Conservation (phyloP, 768 basidiomycete species). For the Rhizopogon roseolus region DNA sequence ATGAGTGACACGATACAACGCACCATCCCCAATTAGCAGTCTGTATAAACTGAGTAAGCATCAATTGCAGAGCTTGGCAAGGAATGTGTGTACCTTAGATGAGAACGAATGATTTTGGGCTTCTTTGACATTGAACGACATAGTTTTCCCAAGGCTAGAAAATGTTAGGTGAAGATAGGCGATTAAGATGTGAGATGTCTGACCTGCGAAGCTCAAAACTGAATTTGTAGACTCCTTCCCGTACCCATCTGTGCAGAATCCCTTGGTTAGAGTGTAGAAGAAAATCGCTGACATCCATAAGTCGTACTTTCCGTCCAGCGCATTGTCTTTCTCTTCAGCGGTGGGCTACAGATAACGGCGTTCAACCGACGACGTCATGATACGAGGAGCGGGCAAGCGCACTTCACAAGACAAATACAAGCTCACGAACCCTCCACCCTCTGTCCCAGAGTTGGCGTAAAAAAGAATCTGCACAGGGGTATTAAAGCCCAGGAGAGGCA, state of each 20-base stretch:
- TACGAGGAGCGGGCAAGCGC: slow-evolving; percentile 14
- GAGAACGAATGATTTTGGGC: slow-evolving; percentile 82
- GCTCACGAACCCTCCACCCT: slow-evolving; percentile 61
- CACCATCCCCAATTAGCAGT: slow-evolving; percentile 91
- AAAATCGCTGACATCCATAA: not conserved
- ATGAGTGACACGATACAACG: not conserved
- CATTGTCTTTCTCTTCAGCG: slow-evolving; percentile 64
- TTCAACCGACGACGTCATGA: not conserved
- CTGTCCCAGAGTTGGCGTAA: slow-evolving; percentile 75
- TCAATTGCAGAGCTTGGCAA: slow-evolving; percentile 10
- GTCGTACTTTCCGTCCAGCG: slow-evolving; percentile 54
- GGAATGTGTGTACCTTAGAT: slow-evolving; percentile 42
- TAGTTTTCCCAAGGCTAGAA: slow-evolving; percentile 40
- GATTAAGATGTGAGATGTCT: not conserved
- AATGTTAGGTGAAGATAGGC: not conserved
- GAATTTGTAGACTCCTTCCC: slow-evolving; percentile 83
- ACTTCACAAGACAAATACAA: slow-evolving; percentile 83
- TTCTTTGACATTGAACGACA: slow-evolving; percentile 64
- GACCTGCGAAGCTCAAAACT: slow-evolving; percentile 78
- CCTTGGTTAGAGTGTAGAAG: not conserved
- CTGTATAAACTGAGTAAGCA: slow-evolving; percentile 25
- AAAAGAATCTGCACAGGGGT: slow-evolving; percentile 59
- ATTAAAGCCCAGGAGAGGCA: not conserved
- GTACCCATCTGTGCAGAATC: slow-evolving; percentile 56
- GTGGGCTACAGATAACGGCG: slow-evolving; percentile 52